Evolutionary conservation across 495 filamentous ascomycete genomes (phyloP).

Genomic region (Penicillium maclennaniae): DNA sequence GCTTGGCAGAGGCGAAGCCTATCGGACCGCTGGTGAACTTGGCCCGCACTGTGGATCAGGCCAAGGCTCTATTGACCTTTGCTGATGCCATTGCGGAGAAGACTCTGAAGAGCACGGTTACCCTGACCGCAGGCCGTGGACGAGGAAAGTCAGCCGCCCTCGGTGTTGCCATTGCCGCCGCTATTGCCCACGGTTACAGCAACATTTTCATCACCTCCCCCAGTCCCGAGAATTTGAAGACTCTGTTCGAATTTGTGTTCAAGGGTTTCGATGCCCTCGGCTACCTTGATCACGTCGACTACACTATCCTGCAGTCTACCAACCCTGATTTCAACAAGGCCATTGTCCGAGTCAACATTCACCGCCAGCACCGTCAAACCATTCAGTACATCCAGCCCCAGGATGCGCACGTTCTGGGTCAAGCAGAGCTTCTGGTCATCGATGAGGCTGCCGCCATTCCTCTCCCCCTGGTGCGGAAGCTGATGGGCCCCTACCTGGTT

Average conservation of each 20-base stretch:
- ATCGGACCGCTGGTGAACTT: slow-evolving; percentile 79
- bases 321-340: slow-evolving; percentile 99
- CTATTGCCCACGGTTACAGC: slow-evolving; percentile 92
- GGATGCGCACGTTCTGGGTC: slow-evolving; percentile 89
- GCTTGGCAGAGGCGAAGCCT: slow-evolving; percentile 76
- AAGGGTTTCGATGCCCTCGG: slow-evolving; percentile 94
- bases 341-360: slow-evolving; percentile 93
- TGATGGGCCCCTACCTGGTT: slow-evolving; percentile 96
- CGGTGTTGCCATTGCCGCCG: slow-evolving; percentile 90
- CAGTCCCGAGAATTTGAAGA: slow-evolving; percentile 97
- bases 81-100: slow-evolving; percentile 97
- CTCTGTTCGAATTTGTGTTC: slow-evolving; percentile 96
- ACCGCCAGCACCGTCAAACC: slow-evolving; percentile 92
- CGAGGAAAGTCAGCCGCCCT: slow-evolving; percentile 95
- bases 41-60: slow-evolving; percentile 89
- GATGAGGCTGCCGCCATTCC: slow-evolving; percentile 98
- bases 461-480: slow-evolving; percentile 82
- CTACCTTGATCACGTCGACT: slow-evolving; percentile 92
- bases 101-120: slow-evolving; percentile 87
- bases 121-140: slow-evolving; percentile 89
- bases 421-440: slow-evolving; percentile 94
- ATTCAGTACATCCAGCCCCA: slow-evolving; percentile 98
- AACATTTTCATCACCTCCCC: slow-evolving; percentile 99
- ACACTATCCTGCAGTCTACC: slow-evolving; percentile 96
- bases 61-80: slow-evolving; percentile 90